Conservation (phyloP, 129 eudicot species). For the Arctium lappa region DNA sequence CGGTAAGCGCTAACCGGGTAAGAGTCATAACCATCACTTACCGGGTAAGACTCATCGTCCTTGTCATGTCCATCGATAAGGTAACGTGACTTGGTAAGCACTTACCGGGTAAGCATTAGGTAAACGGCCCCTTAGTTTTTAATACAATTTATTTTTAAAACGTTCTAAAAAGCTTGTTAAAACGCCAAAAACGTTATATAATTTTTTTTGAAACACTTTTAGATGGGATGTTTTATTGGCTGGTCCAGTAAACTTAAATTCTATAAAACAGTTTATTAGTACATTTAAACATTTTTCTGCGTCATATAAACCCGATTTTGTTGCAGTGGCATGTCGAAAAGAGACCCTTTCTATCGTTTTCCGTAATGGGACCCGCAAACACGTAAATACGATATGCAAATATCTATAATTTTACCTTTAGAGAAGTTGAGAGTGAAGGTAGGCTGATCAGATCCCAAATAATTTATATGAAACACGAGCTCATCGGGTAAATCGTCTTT, state of each 20-base stretch:
- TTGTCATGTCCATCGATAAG: too few relatives aligned
- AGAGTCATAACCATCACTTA: too few relatives aligned
- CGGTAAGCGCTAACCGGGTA: too few relatives aligned
- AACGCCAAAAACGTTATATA: neutral
- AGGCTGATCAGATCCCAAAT: slow-evolving; percentile 81
- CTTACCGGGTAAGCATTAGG: too few relatives aligned
- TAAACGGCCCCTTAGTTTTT: too few relatives aligned
- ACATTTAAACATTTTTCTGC: too few relatives aligned
- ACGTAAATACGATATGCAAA: too few relatives aligned
- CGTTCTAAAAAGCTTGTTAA: neutral
- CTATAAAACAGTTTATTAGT: neutral
- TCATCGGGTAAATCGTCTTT: slow-evolving; percentile 79
- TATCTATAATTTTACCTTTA: slow-evolving; percentile 41
- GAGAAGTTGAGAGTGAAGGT: slow-evolving; percentile 83
- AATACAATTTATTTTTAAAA: neutral
- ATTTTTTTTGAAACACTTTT: neutral
- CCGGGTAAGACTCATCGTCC: too few relatives aligned
- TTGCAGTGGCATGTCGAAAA: neutral
- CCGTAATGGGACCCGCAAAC: neutral
- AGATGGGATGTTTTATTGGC: too few relatives aligned
- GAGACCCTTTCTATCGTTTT: neutral
- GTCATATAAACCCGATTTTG: too few relatives aligned
- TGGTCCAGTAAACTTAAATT: too few relatives aligned
- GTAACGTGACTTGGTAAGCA: too few relatives aligned
- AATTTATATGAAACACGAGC: slow-evolving; percentile 74